Base-by-base conservation (phyloP, 768 basidiomycete species). In the Suillus lakei region DNA sequence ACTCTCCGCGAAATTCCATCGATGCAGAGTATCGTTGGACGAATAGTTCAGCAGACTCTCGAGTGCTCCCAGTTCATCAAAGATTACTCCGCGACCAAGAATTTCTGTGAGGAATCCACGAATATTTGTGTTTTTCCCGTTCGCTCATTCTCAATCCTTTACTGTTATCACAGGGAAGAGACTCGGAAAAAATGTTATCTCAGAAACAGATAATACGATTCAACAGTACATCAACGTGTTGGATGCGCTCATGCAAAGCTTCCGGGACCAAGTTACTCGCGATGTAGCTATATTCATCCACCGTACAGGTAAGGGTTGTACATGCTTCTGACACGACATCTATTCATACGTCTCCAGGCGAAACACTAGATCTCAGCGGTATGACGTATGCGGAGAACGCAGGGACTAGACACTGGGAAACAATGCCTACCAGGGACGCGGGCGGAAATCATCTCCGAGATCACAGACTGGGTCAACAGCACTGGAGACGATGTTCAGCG, bases 391-490 rank as follows among this genome's bases (percentile, higher is more conserved):
- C 36, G 2, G 36, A 5, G 2, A 9, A 2, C 36, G 36, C 36
- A n/a, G 9, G 36, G 36, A 10, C 9, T 36, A 36, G 38, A 39
- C 8, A 39, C 38, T 8, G 2, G 38, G 23, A 44, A 58, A 38
- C 21, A 2, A 48, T 75, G 73, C 51, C 65, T 72, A 8, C 36
- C 58, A 1, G 67, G 65, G 3, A 78, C 76, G 3, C 71, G 74
- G 6, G 15, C 51, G 26, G 65, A 61, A 13, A 67, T 77, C n/a
- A 64, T 76, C 50, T 66, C 72, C 23, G 68, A 69, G 23, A 73
- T 78, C 39, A 61, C 55, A 28, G 43, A 66, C 30, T 78, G 76
- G 76, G 54, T 64, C n/a, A 63, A 69, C 43, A 53, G 68, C 46
- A 54, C 62, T 8, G 26, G 56, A 28, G 60, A 21, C 15, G 44